Percentiles rank a stretch among this genome's conserved stretches.
Conservation (phyloP, 495 filamentous ascomycete species). For the Lophiotrema nucula region DNA sequence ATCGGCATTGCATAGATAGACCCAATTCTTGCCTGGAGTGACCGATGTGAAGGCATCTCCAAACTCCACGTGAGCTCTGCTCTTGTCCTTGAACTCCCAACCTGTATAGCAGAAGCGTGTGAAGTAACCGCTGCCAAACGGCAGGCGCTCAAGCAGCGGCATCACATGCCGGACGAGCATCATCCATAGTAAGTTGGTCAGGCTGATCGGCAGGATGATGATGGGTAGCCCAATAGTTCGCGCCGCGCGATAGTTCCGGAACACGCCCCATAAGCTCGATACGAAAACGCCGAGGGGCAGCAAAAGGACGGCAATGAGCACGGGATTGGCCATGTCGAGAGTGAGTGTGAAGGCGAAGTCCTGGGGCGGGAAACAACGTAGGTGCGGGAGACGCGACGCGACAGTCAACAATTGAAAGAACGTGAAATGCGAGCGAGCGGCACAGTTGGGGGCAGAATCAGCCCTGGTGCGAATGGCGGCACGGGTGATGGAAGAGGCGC, state of each 20-base stretch:
- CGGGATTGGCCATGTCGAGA: background rate
- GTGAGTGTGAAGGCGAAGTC: background rate
- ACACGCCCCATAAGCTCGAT: background rate
- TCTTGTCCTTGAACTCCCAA: slow-evolving; percentile 32
- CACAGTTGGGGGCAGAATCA: background rate
- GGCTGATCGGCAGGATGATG: slow-evolving; percentile 34
- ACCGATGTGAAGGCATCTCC: slow-evolving; percentile 30
- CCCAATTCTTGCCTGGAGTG: slow-evolving; percentile 32
- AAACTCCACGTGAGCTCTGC: slow-evolving; percentile 19
- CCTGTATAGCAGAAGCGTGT: slow-evolving; percentile 22
- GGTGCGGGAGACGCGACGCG: background rate
- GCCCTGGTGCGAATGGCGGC: too few species aligned
- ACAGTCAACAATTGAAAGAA: background rate
- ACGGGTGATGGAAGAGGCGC: too few species aligned
- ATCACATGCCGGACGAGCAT: slow-evolving; percentile 18
- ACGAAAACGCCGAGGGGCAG: slow-evolving; percentile 5
- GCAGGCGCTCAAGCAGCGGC: slow-evolving; percentile 9
- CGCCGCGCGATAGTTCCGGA: slow-evolving; percentile 14
- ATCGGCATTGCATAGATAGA: slow-evolving; percentile 24
- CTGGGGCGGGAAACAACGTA: background rate
- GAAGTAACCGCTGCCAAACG: slow-evolving; percentile 20
- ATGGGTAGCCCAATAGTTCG: slow-evolving; percentile 26
- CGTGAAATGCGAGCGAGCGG: background rate
- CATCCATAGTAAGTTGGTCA: slow-evolving; percentile 39
- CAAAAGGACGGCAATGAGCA: background rate